These are phyloP conservation scores for Cynanchum wilfordii DNA, from an alignment of 257 asterid species.

Conservation along the genomic window DNA sequence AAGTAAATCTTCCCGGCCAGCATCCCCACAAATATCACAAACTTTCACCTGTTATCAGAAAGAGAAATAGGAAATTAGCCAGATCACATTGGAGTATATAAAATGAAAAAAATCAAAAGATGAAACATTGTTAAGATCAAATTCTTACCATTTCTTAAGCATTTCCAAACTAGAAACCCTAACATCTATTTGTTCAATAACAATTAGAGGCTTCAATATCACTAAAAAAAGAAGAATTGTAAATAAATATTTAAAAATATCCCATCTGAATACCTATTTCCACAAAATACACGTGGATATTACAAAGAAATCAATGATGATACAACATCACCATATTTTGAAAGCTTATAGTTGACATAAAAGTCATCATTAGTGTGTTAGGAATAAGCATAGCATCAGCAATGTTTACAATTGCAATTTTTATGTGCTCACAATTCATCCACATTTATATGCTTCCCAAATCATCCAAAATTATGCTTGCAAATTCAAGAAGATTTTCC, in stretches of 20 bases:
- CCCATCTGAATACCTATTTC: neutral
- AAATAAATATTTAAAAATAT: neutral
- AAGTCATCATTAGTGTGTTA: neutral
- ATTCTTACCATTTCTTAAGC: neutral
- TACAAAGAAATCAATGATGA: neutral
- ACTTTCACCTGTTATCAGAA: conserved; percentile 61
- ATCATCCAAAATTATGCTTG: neutral
- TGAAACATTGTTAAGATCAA: neutral
- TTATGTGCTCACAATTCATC: neutral
- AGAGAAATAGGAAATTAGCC: neutral
- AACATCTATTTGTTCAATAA: neutral
- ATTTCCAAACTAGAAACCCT: neutral
- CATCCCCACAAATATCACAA: conserved; percentile 98
- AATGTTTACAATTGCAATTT: neutral
- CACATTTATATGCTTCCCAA: neutral
- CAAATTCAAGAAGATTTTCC: neutral
- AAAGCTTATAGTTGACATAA: neutral
- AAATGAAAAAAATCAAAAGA: neutral
- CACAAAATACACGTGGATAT: neutral
- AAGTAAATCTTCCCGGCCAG: conserved; percentile 87
- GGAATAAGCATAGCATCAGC: neutral
- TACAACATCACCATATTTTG: neutral
- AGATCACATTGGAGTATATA: neutral
- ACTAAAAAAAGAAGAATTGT: neutral
- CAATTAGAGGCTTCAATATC: neutral